A percentile compares a stretch with the other conserved stretches of the same genome.
Evolutionary conservation across 805 yeast species (phyloP).

Genomic region (Candida namnaoensis): DNA sequence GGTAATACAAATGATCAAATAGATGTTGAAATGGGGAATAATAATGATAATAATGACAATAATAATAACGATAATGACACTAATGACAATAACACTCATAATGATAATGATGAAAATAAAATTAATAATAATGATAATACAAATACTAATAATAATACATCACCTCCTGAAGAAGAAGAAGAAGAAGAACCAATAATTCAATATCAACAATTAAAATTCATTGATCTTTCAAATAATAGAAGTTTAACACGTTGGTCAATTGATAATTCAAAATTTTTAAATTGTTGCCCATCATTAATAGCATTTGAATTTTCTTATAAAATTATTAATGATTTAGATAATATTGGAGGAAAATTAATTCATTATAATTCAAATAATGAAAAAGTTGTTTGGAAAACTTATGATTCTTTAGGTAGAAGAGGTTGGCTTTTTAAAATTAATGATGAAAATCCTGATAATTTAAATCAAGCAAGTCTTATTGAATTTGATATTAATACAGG

Average conservation of each 20-base stretch:
- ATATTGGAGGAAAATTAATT: constrained; percentile 14
- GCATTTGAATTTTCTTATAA: constrained; percentile 64
- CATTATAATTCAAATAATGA: constrained; percentile 11
- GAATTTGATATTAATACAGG: constrained; percentile 61
- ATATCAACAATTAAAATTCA: constrained; percentile 34
- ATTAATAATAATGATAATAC: background rate
- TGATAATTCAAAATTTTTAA: constrained; percentile 36
- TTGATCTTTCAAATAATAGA: constrained; percentile 62
- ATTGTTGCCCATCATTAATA: constrained; percentile 37
- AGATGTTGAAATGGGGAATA: no score
- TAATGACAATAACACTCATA: constrained; percentile 13
- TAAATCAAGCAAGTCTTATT: constrained; percentile 27
- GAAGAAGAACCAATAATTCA: background rate
- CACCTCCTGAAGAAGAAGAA: no score
- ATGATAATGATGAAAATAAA: constrained; percentile 7
- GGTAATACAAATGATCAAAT: no score
- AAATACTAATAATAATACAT: no score
- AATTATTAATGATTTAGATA: constrained; percentile 38
- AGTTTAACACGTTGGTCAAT: constrained; percentile 52
- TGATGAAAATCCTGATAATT: constrained; percentile 23
- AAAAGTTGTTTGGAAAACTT: constrained; percentile 19
- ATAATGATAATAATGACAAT: constrained; percentile 2
- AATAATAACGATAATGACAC: constrained; percentile 21
- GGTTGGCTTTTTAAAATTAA: constrained; percentile 65
- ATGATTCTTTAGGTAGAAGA: constrained; percentile 53